Conservation (phyloP, 805 yeast species). For the Maudiozyma bulderi region DNA sequence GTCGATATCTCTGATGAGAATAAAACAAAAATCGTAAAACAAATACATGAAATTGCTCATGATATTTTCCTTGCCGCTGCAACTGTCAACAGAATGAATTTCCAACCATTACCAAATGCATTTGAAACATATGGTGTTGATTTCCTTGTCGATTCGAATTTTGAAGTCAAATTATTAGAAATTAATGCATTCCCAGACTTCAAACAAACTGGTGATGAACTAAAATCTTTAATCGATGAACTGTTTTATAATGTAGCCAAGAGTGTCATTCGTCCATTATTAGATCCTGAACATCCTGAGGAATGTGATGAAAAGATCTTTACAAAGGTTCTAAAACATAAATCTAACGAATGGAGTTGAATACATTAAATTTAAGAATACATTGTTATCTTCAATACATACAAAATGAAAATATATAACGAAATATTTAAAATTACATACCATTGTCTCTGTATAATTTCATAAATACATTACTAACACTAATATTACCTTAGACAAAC, state of each 20-base stretch:
- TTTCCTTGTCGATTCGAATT: conserved; percentile 56
- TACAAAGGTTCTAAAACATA: conserved; percentile 33
- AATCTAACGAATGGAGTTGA: conserved; percentile 30
- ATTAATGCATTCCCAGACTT: conserved; percentile 94
- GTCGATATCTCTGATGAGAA: conserved; percentile 32
- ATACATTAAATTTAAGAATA: not conserved
- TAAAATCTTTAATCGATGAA: conserved; percentile 55
- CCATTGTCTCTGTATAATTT: not conserved
- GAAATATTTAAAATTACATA: not conserved
- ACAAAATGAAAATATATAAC: not conserved
- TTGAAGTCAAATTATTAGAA: conserved; percentile 58
- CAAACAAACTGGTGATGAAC: conserved; percentile 81
- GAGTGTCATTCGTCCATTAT: conserved; percentile 42
- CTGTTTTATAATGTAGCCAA: conserved; percentile 51
- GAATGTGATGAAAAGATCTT: conserved; percentile 17
- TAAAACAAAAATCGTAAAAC: conserved; percentile 37
- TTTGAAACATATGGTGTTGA: conserved; percentile 87
- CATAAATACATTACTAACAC: not conserved
- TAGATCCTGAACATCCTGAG: conserved; percentile 13
- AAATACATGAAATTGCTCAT: conserved; percentile 50
- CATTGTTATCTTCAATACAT: not conserved
- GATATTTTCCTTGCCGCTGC: conserved; percentile 78
- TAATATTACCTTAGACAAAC: not conserved
- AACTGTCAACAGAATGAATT: conserved; percentile 72
- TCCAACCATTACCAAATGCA: conserved; percentile 72